A percentile compares a stretch with the other conserved stretches of the same genome.
Evolutionary conservation across 1,284 basidiomycete species (phyloP).

Genomic region (Xerocomus minutiporus): DNA sequence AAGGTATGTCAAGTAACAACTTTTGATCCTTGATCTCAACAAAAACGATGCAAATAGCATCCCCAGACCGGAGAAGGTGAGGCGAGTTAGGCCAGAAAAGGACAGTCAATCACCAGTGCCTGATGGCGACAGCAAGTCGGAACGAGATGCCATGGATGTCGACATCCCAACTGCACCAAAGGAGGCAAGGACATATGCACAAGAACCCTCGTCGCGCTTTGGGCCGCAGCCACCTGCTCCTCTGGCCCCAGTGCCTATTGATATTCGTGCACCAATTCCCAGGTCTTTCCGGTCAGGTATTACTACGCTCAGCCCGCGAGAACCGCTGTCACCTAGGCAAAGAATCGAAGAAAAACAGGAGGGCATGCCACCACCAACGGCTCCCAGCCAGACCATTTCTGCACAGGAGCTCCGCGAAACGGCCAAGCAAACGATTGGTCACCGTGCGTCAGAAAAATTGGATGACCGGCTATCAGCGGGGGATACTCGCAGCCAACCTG

Average conservation of each 20-base stretch:
- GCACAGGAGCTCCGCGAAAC: conserved; percentile 78
- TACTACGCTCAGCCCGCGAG: conserved; percentile 32
- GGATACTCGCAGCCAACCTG: conserved; percentile 43
- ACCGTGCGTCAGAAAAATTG: conserved; percentile 30
- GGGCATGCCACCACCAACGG: conserved; percentile 71
- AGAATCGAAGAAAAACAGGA: conserved; percentile 30
- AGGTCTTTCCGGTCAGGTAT: conserved; percentile 16
- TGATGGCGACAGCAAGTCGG: conserved; percentile 26
- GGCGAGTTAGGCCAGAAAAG: conserved; percentile 56
- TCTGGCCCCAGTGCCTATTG: conserved; percentile 12
- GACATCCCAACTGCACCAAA: conserved; percentile 28
- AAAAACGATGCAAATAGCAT: conserved; percentile 41
- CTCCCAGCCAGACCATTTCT: conserved; percentile 72
- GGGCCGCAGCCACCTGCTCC: conserved; percentile 17
- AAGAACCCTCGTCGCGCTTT: conserved; percentile 25
- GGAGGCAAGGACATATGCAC: conserved; percentile 21
- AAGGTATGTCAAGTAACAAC: conserved; percentile 40
- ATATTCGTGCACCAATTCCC: conserved; percentile 17
- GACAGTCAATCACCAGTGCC: conserved; percentile 43
- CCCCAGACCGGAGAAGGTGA: conserved; percentile 72
- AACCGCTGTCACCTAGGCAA: conserved; percentile 39
- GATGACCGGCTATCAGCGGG: conserved; percentile 39
- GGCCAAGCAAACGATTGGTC: conserved; percentile 57
- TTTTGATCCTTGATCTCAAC: conserved; percentile 1
- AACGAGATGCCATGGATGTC: conserved; percentile 40